Evolutionary conservation across 257 asterid genomes (phyloP), one percentile per base, ranked within the genome.

Genomic region (Salvia splendens): DNA sequence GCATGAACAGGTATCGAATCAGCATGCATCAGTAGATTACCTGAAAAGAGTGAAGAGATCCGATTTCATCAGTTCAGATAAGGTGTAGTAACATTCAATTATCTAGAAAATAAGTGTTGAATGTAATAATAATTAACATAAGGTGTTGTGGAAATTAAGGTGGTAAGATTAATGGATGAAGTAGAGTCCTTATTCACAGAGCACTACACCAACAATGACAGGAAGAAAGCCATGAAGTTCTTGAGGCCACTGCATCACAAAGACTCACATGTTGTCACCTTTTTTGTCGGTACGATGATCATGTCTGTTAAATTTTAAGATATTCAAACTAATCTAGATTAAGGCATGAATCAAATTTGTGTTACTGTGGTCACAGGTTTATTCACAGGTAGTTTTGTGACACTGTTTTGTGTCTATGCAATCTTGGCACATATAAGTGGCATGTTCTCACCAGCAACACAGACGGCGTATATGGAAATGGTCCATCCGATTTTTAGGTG

Each of bases 401-500:
- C 96, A 11, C 53, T 94, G 59, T 94, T 94, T 73, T 61, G 77
- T 55, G 90, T 88, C 3, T 94, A 94, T 12, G 97, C 83, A 69
- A 83, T 87, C 54, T 81, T 94, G 79, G 96, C 96, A 51, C 99
- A 94, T 72, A 24, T 88, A 33, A 87, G 87, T 54, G 93, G 97
- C 24, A 75, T 88, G 95, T 88, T 88, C 74, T 83, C 92, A 11
- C 77, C 92, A 2, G 65, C 72, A 56, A 75, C 87, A 9, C 87
- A 82, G 61, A 68, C 82, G 6, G 79, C 77, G 16, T 94, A 91
- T 73, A 79, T 87, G 85, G 96, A 94, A 73, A 81, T 89, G 4
- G 93, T 91, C 30, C 87, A 94, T 75, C 99, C 97, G 4, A 54
- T 94, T 84, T 94, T 94, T 84, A 93, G 99, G 99, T 88, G 24